Conservation (phyloP, 805 yeast genomes). For the Cyberlindnera maritima region DNA sequence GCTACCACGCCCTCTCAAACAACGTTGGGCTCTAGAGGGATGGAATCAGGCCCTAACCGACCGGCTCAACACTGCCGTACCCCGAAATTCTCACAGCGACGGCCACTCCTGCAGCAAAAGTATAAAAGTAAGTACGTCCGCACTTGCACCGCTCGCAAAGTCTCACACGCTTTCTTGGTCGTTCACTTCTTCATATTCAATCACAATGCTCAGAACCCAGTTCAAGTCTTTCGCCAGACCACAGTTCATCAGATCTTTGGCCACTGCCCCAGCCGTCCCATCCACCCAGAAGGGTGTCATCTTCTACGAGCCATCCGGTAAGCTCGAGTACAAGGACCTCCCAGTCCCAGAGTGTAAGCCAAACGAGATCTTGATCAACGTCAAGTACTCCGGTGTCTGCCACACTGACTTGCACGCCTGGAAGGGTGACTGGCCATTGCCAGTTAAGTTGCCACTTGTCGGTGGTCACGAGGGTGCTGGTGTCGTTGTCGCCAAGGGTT, state of each 20-base stretch:
- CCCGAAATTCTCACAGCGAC: not conserved
- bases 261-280: constrained; percentile 45
- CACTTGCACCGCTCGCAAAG: not conserved
- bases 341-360: constrained; percentile 80
- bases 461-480: constrained; percentile 95
- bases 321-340: constrained; percentile 63
- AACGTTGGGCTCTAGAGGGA: constrained; percentile 4
- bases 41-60: constrained; percentile 2
- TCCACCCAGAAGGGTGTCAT: constrained; percentile 68
- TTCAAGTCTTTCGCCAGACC: constrained; percentile 17
- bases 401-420: constrained; percentile 94
- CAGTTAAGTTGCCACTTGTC: constrained; percentile 69
- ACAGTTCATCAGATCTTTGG: constrained; percentile 20
- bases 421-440: constrained; percentile 91
- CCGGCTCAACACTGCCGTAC: not conserved
- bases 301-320: constrained; percentile 65
- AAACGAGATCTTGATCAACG: constrained; percentile 75
- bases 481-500: constrained; percentile 74
- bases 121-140: constrained; percentile 4
- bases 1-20: not conserved
- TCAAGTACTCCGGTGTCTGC: constrained; percentile 88
- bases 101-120: not conserved
- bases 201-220: constrained; percentile 27
- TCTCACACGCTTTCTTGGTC: not conserved
- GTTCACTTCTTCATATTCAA: not conserved